phyloP scores from a whole-genome alignment of 257 asterid species.

The Capsicum baccatum region DNA sequence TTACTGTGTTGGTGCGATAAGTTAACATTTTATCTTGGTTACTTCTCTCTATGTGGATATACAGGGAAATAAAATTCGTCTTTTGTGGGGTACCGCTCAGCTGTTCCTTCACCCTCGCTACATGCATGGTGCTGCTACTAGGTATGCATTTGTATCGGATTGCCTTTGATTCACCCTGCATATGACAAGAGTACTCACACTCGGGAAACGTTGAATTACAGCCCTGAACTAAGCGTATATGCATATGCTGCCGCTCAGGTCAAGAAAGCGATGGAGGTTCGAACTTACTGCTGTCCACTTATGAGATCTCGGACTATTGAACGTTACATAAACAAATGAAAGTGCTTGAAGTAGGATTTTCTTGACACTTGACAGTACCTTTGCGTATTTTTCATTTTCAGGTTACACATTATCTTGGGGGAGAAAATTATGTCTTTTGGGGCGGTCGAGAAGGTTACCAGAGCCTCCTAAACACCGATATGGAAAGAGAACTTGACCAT shows the following conservation, averaged over 20 bases:
- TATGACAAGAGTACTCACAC: neutral
- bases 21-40: neutral
- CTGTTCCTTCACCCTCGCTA: slow-evolving; percentile 84
- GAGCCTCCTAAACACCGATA: slow-evolving; percentile 89
- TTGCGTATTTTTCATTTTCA: slow-evolving; percentile 35
- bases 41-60: neutral
- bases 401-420: slow-evolving; percentile 98
- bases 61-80: slow-evolving; percentile 37
- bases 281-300: slow-evolving; percentile 24
- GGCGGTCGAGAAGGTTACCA: slow-evolving; percentile 99
- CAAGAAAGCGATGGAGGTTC: slow-evolving; percentile 94
- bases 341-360: neutral
- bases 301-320: neutral
- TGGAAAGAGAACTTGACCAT: slow-evolving; percentile 95
- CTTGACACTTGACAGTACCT: neutral
- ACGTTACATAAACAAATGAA: neutral
- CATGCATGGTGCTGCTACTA: slow-evolving; percentile 99
- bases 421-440: slow-evolving; percentile 98
- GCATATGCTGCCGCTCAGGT: slow-evolving; percentile 90
- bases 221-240: slow-evolving; percentile 85
- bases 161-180: slow-evolving; percentile 2
- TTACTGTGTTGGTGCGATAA: neutral
- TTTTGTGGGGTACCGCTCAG: slow-evolving; percentile 98
- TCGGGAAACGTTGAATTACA: slow-evolving; percentile 35
- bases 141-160: slow-evolving; percentile 46